Base-by-base conservation (phyloP, 345 rosid species). In the Hibiscus trionum region DNA sequence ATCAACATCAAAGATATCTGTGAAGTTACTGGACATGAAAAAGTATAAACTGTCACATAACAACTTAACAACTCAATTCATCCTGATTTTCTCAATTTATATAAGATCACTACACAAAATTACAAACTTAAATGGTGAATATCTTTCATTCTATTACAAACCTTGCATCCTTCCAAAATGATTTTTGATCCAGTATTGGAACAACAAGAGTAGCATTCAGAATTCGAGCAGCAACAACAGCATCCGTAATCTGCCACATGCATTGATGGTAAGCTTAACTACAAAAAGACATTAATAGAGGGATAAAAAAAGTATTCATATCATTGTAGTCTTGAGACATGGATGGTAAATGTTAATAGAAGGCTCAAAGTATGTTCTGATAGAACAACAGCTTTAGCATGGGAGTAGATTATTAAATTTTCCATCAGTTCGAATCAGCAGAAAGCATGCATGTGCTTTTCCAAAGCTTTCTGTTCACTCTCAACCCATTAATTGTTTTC, bases 81-180 rank as follows among this genome's bases (percentile, higher is more conserved):
- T 42, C 17, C 16, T 70, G 65, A 19, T 49, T 2, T 16, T 26
- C 31, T 56, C 24, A 24, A 3, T 10, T 42, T 39, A 59, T 4
- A 70, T 50, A 56, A 42, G 44, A 64, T 16, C 70, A 44, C 37
- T 52, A 69, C 5, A 27, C 1, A 3, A 62, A 37, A 35, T 62
- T n/a, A 59, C 27, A 49, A 42, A 19, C 27, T 53, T 21, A 69
- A 71, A 61, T 65, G 11, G 24, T 15, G 24, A 69, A 53, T 19
- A 61, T 58, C 17, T 10, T n/a, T 49, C 59, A 72, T 56, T 71
- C 49, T 4, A 44, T 71, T 5, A 61, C 84, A 46, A 76, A 96
- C 99, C 99, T 93, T 16, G 95, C 76, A 68, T 96, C 99, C 83
- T 86, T 93, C 99, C 99, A 96, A 78, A 92, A 96, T 1, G 99